Conservation (phyloP, 1,284 basidiomycete genomes). For the Cutaneotrichosporon sp. region DNA sequence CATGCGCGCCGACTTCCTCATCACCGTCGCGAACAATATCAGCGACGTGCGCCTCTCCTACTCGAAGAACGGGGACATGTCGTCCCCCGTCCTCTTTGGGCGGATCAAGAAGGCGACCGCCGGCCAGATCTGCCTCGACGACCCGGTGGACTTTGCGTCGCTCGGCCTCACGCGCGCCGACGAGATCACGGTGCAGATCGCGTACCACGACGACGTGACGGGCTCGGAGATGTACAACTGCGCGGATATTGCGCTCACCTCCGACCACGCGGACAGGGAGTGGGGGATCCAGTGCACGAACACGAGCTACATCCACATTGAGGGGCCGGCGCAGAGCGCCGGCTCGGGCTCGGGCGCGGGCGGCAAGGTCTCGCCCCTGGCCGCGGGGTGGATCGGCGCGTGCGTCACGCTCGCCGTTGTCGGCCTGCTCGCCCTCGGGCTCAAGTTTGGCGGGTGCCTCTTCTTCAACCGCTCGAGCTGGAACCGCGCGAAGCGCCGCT, state of each 20-base stretch:
- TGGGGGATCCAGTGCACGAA: neutral
- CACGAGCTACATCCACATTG: slow-evolving; percentile 8
- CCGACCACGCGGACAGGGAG: slow-evolving; percentile 3
- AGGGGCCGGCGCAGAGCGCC: neutral
- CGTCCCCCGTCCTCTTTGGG: neutral
- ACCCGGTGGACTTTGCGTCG: slow-evolving; percentile 1
- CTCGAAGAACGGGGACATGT: slow-evolving; percentile 10
- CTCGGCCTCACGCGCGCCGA: slow-evolving; percentile 2
- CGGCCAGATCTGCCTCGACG: slow-evolving; percentile 9
- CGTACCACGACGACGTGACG: slow-evolving; percentile 6
- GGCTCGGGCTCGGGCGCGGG: no score
- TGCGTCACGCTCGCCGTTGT: no score
- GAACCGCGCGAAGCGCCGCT: no score
- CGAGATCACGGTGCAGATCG: slow-evolving; percentile 10
- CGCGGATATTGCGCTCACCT: slow-evolving; percentile 7
- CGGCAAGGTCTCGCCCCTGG: no score
- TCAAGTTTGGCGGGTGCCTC: no score
- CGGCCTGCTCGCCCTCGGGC: no score
- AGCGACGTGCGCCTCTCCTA: slow-evolving; percentile 1
- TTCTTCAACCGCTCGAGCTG: no score
- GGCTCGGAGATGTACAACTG: slow-evolving; percentile 8
- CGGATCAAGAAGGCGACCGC: slow-evolving; percentile 4
- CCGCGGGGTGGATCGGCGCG: no score
- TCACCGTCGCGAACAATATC: slow-evolving; percentile 12
- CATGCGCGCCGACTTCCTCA: slow-evolving; percentile 9